Evolutionary conservation across 2,329 filamentous ascomycete species (phyloP), one percentile per base, ranked within the genome.

Genomic region (Ceratocystis alfenasii): DNA sequence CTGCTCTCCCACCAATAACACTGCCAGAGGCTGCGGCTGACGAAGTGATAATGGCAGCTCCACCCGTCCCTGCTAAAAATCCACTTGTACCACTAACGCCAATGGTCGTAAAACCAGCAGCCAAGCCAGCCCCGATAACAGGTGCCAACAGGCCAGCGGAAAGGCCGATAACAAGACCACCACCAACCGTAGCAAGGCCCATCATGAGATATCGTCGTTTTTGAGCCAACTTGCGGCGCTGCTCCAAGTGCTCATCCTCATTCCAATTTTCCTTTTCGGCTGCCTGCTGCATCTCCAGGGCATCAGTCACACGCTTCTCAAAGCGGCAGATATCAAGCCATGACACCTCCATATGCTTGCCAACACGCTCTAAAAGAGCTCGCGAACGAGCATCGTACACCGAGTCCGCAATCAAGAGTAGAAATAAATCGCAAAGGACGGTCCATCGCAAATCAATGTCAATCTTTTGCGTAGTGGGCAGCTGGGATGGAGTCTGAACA

Each of bases 401-500:
- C 0, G 91, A 94, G 75, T 97, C 93, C n/a, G 93, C 89, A 70
- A 99, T 92, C n/a, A 99, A 81, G 3, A 96, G 85, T 3, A 99
- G 81, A 74, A 99, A 99, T 3, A 99, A 78, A 75, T 99, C 94
- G 73, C 94, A 99, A 2, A 99, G 83, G 0, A 97, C 88, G 0
- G 94, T 99, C 94, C 94, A 99, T 20, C 94, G 86, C 65, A 99
- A 81, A 74, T 99, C 94, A 67, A 99, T 95, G 72, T 97, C 93
- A 67, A 99, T 88, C 70, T 89, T 94, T 66, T 87, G 84, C 1
- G 88, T 90, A 2, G 83, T 85, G 0, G 90, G 88, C 69, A 97
- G 80, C 72, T 96, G 87, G 1, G 89, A 90, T 0, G 91, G 90
- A 0, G 85, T 90, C 71, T 87, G 87, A 20, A 95, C 90, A 69